Percentiles rank a stretch among this genome's conserved stretches.
Evolutionary conservation across 2,329 filamentous ascomycete species (phyloP).

Genomic region (Xylariaceae sp.): DNA sequence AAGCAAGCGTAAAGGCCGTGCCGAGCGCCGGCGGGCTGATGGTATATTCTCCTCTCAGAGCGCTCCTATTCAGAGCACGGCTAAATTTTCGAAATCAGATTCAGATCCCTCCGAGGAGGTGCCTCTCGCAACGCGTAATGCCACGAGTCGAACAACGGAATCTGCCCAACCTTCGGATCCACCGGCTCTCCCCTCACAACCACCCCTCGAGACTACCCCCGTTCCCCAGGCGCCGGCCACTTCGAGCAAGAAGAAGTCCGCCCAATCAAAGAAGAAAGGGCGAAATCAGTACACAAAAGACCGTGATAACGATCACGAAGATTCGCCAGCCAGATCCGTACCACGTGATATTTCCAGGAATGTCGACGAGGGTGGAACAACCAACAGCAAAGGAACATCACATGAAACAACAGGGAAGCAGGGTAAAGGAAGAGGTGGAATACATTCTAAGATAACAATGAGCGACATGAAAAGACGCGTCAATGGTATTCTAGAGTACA

Average conservation of each 20-base stretch:
- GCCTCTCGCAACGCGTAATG: constrained; percentile 43
- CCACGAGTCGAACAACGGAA: constrained; percentile 32
- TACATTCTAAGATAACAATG: constrained; percentile 70
- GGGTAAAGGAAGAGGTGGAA: constrained; percentile 49
- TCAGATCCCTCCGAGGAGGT: constrained; percentile 68
- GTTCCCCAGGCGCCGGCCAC: constrained; percentile 36
- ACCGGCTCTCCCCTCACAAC: constrained; percentile 41
- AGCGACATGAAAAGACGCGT: constrained; percentile 83
- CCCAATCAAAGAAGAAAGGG: constrained; percentile 57
- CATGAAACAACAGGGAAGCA: constrained; percentile 45
- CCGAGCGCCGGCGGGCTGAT: constrained; percentile 74
- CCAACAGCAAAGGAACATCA: constrained; percentile 31
- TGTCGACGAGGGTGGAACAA: constrained; percentile 41
- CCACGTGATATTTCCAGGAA: constrained; percentile 44
- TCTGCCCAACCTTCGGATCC: constrained; percentile 36
- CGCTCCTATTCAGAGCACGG: constrained; percentile 16
- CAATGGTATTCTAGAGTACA: constrained; percentile 81
- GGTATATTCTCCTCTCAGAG: constrained; percentile 44
- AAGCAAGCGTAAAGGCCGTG: constrained; percentile 74
- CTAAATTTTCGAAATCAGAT: constrained; percentile 46
- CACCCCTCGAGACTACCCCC: constrained; percentile 45
- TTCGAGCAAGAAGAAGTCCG: constrained; percentile 56
- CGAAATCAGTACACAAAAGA: constrained; percentile 82
- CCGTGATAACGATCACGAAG: constrained; percentile 53
- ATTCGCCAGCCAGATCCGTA: constrained; percentile 52